Conservation (phyloP, 176 grass and related monocot genomes). For the Paspalum notatum region DNA sequence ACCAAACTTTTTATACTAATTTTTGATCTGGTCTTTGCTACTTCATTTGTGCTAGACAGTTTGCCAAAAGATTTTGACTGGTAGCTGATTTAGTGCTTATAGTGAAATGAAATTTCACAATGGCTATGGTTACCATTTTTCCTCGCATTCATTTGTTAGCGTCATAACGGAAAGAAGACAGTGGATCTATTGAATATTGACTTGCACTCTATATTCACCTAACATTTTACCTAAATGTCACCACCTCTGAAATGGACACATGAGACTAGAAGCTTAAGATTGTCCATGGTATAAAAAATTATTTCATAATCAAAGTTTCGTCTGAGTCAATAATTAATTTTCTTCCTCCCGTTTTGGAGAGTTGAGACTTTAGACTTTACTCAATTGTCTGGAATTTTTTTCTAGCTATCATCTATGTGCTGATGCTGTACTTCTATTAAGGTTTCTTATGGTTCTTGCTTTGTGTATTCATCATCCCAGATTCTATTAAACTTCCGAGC, state of each 20-base stretch:
- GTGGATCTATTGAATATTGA: background rate
- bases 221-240: background rate
- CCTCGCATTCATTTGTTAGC: background rate
- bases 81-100: background rate
- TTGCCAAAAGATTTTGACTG: background rate
- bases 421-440: background rate
- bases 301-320: slow-evolving; percentile 8
- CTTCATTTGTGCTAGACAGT: slow-evolving; percentile 1
- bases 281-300: background rate
- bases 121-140: background rate
- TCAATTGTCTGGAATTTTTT: background rate
- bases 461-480: background rate
- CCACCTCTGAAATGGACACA: background rate
- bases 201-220: background rate
- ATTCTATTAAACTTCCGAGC: background rate
- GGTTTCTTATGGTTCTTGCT: background rate
- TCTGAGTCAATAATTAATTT: background rate
- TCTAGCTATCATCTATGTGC: background rate
- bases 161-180: background rate
- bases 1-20: background rate
- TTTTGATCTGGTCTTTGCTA: background rate
- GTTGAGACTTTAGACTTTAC: background rate
- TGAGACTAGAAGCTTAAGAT: background rate
- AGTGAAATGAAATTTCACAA: background rate
- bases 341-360: background rate